Evolutionary conservation across 352 stramenopile genomes (phyloP), one percentile per base, ranked within the genome.

Genomic region (Phytophthora capsici): DNA sequence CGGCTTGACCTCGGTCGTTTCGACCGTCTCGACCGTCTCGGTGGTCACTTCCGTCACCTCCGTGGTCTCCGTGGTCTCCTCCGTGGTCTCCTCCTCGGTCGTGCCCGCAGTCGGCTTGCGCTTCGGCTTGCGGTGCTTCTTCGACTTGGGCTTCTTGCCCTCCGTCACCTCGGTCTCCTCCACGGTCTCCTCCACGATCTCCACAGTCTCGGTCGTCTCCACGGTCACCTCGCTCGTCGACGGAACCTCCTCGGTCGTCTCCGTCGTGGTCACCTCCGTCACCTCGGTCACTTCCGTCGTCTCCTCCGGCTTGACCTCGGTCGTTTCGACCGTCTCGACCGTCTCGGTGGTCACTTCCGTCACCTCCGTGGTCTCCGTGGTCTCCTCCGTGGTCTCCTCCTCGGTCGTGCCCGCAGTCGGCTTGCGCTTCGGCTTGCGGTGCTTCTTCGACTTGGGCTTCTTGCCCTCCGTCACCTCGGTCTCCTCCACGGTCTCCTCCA

Each of bases 221-320:
- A 19, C 28, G 25, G 50, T 57, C 22, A 43, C 50, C 23, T 57
- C 50, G 19, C 36, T 57, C 10, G 32, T 38, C 6, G 32, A 43
- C 45, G n/a, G 25, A 3, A 28, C 25, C 25, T 28, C 25, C 2
- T 51, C 45, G 13, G 4, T 57, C 45, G 45, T 51, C 45, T 51
- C 45, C n/a, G 17, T 13, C 4, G 40, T 28, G 26, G 41, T 53
- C 28, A 49, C 51, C 48, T 51, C 54, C 41, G 28, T 53, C 25
- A 48, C 43, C 53, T 46, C 49, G 4, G 54, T 53, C 40, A 46
- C 41, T 17, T 58, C 50, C 50, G 50, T 58, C 36, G 32, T 38
- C 10, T 13, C 32, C 32, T 28, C 25, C 4, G 32, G 5, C 32
- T n/a, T n/a, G 10, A 32, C 38, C 23, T 49, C 43, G 5, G n/a